These are phyloP conservation scores for Somion occarium DNA, from an alignment of 1,284 basidiomycete genomes.

Conservation along the genomic window DNA sequence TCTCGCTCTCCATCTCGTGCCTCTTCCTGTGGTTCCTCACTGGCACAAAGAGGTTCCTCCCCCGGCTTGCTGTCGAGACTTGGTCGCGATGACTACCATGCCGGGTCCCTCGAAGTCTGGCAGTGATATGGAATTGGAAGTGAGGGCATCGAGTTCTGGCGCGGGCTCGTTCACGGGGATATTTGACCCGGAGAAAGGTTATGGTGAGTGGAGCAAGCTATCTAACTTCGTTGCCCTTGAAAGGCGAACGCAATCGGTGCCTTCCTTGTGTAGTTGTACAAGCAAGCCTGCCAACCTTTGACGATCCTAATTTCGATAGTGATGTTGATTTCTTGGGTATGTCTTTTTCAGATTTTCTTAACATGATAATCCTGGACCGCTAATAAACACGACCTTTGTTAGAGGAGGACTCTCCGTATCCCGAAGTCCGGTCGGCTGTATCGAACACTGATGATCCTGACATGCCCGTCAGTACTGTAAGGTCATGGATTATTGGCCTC, in stretches of 20 bases:
- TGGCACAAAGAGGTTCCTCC: not conserved
- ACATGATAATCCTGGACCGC: not conserved
- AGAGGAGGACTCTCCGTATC: conserved; percentile 54
- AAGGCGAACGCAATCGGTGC: no score
- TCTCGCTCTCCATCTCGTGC: not conserved
- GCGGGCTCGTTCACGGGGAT: not conserved
- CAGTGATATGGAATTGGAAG: not conserved
- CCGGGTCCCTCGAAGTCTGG: no score
- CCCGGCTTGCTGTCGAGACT: not conserved
- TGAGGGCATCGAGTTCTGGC: not conserved
- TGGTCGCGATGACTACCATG: not conserved
- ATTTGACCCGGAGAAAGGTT: not conserved
- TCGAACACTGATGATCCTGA: conserved; percentile 50
- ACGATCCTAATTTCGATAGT: conserved; percentile 14
- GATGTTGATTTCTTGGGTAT: conserved; percentile 13
- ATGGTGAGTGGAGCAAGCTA: not conserved
- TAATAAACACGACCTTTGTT: not conserved
- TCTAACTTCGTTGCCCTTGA: no score
- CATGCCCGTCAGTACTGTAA: conserved; percentile 51
- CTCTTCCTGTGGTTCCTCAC: not conserved
- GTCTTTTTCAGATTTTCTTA: not conserved
- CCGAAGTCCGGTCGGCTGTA: conserved; percentile 57
- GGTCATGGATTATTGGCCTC: conserved; percentile 46
- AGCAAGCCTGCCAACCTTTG: conserved; percentile 11
- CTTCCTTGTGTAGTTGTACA: not conserved